Evolutionary conservation across 495 filamentous ascomycete species (phyloP).

Genomic region (Penicillium cosmopolitanum): DNA sequence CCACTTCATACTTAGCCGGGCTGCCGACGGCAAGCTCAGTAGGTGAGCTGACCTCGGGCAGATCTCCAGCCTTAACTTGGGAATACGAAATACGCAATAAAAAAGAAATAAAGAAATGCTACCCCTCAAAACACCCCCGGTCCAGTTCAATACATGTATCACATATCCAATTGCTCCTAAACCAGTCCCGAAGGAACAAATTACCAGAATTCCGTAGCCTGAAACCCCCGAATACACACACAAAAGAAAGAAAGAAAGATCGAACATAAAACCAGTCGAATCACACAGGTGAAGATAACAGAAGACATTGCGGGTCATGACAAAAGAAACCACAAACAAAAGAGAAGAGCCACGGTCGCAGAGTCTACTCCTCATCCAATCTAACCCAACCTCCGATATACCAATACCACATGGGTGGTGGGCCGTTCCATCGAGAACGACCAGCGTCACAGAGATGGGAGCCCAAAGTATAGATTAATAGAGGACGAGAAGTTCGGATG

Average conservation of each 20-base stretch:
- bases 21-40: background rate
- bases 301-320: constrained; percentile 33
- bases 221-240: constrained; percentile 15
- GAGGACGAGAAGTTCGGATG: background rate
- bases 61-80: constrained; percentile 16
- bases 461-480: background rate
- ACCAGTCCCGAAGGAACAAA: constrained; percentile 20
- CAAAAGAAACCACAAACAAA: constrained; percentile 22
- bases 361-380: background rate
- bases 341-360: constrained; percentile 2
- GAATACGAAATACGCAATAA: background rate
- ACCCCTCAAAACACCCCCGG: background rate
- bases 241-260: constrained; percentile 16
- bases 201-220: constrained; percentile 30
- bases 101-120: background rate
- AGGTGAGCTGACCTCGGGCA: constrained; percentile 20
- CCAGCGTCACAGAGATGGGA: background rate
- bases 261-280: background rate
- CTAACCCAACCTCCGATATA: constrained; percentile 4
- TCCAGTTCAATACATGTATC: constrained; percentile 7
- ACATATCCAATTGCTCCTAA: constrained; percentile 20
- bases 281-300: constrained; percentile 9
- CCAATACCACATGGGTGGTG: background rate
- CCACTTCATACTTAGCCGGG: background rate
- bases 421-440: background rate